phyloP scores from a whole-genome alignment of 2,329 filamentous ascomycete genomes.

The Venturia aucupariae region DNA sequence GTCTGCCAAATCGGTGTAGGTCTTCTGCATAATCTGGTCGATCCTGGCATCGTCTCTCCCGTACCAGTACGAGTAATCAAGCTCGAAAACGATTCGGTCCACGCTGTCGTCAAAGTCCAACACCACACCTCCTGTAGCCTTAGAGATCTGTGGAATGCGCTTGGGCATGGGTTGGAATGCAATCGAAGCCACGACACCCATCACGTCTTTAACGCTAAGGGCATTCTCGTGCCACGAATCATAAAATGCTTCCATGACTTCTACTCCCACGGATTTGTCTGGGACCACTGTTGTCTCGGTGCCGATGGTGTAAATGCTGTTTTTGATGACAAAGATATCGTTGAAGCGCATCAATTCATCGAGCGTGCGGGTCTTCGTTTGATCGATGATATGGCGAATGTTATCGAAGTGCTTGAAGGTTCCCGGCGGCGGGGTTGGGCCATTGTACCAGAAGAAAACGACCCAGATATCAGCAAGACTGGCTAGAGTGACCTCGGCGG shows the following conservation, averaged over 20 bases:
- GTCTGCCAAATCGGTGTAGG: slow-evolving; percentile 30
- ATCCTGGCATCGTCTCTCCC: slow-evolving; percentile 29
- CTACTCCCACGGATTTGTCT: slow-evolving; percentile 17
- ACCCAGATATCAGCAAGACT: slow-evolving; percentile 46
- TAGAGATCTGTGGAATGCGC: background rate
- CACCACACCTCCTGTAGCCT: slow-evolving; percentile 18
- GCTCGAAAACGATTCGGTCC: slow-evolving; percentile 37
- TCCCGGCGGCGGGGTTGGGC: slow-evolving; percentile 40
- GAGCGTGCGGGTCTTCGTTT: slow-evolving; percentile 39
- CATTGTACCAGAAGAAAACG: slow-evolving; percentile 56
- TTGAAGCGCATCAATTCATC: slow-evolving; percentile 38
- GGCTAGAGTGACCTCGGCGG: slow-evolving; percentile 38
- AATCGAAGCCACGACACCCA: slow-evolving; percentile 25
- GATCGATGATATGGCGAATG: slow-evolving; percentile 36
- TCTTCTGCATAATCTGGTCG: slow-evolving; percentile 30
- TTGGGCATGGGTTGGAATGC: slow-evolving; percentile 29
- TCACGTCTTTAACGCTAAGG: slow-evolving; percentile 19
- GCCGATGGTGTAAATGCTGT: slow-evolving; percentile 25
- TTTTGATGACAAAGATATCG: slow-evolving; percentile 31
- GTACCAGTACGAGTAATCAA: slow-evolving; percentile 34
- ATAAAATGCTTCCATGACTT: slow-evolving; percentile 24
- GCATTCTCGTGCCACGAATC: slow-evolving; percentile 25
- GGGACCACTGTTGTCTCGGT: slow-evolving; percentile 27
- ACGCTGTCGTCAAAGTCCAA: slow-evolving; percentile 32
- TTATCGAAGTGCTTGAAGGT: slow-evolving; percentile 50